Evolutionary conservation across 805 yeast genomes (phyloP), one percentile per base, ranked within the genome.

Genomic region (Saturnispora mendoncae): DNA sequence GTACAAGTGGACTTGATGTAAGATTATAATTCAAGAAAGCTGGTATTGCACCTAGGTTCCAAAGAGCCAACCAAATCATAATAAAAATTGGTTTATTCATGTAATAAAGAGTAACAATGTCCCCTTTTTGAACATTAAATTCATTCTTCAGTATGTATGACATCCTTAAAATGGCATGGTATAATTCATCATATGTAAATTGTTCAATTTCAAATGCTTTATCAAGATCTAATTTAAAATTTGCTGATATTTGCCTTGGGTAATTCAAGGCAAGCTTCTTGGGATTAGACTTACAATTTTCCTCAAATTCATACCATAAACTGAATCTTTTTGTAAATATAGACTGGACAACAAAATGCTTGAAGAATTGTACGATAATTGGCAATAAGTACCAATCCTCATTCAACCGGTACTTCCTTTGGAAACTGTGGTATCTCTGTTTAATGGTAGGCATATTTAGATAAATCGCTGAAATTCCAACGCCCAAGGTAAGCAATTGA

Each of bases 21-120:
- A 81, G 69, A 58, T 87, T 88, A 64, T 78, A 84, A 63, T 88
- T 88, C 53, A 90, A 64, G 51, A 90, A 82, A 0, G 95, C 87
- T 0, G 96, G 96, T 7, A 71, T 60, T 1, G 95, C 95, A 33
- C 97, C 97, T 41, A 88, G 68, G 53, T 85, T 84, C 96, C 96
- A 88, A 36, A 83, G 62, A 0, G 95, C 83, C 41, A 84, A 69
- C 94, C 95, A 84, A 31, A 83, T 56, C 41, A 87, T 69, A 13
- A 88, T 61, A 52, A 84, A 84, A 47, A 86, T 65, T 2, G 95
- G 95, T 56, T 82, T 85, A 61, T 88, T 88, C 54, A 84, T 80
- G 55, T 76, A 81, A 53, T 80, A 80, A 33, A 90, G 53, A 0
- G 84, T 94, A 35, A 90, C 75, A 8, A 78, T 71, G 48, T 84